Evolutionary conservation across 129 eudicot species (phyloP).

Genomic region (Arctium lappa): DNA sequence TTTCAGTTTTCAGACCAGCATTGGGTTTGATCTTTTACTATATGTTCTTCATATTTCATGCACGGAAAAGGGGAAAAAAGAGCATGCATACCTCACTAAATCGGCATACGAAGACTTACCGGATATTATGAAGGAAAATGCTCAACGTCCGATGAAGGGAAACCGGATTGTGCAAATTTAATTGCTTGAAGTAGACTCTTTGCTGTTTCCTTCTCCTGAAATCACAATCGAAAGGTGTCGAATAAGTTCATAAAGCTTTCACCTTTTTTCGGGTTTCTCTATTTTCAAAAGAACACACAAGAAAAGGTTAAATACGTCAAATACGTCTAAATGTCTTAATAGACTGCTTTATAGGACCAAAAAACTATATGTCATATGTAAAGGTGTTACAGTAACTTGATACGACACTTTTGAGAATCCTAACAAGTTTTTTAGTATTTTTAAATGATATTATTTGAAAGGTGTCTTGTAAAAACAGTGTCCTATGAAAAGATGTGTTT

Average conservation of each 20-base stretch:
- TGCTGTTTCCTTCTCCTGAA: constrained; percentile 91
- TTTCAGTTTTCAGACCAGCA: not conserved
- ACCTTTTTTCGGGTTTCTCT: not conserved
- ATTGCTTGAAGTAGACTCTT: constrained; percentile 72
- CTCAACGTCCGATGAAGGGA: constrained; percentile 41
- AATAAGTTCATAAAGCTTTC: constrained; percentile 1
- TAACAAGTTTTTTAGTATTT: not conserved
- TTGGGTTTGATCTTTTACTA: not conserved
- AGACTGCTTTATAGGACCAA: not conserved
- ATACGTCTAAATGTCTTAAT: not conserved
- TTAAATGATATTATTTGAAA: not conserved
- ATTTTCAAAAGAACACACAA: not conserved
- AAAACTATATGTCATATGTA: not conserved
- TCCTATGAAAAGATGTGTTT: not conserved
- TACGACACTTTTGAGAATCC: not conserved
- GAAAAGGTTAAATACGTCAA: not conserved
- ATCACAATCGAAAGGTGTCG: not conserved
- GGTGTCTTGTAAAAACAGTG: too few species aligned
- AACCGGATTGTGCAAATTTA: constrained; percentile 48
- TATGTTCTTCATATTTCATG: constrained; percentile 6
- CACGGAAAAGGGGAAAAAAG: not conserved
- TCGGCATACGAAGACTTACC: not conserved
- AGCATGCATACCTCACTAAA: not conserved
- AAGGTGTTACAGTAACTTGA: not conserved
- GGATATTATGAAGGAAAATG: constrained; percentile 38